phyloP scores from a whole-genome alignment of 352 stramenopile species.

The Lagenidium sp. region DNA sequence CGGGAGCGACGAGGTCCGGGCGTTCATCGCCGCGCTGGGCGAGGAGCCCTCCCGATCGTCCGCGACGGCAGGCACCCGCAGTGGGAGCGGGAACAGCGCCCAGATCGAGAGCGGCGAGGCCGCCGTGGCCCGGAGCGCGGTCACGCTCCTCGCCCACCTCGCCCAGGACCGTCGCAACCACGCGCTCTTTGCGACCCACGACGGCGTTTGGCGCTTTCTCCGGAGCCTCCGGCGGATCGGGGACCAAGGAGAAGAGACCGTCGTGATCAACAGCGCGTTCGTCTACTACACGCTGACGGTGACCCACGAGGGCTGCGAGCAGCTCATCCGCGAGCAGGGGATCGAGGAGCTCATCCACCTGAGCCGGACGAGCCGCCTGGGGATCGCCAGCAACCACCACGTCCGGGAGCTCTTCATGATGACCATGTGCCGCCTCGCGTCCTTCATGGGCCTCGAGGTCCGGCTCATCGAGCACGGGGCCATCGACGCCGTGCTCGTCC shows the following conservation, averaged over 20 bases:
- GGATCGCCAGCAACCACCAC: slow-evolving; percentile 21
- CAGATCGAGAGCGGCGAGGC: background rate
- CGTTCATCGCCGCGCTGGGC: slow-evolving; percentile 31
- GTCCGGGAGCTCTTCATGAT: slow-evolving; percentile 70
- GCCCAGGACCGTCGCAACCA: slow-evolving; percentile 49
- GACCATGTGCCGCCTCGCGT: slow-evolving; percentile 56
- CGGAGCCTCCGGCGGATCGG: slow-evolving; percentile 32
- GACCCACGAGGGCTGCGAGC: slow-evolving; percentile 59
- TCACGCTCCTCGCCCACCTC: slow-evolving; percentile 55
- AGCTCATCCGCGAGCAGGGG: slow-evolving; percentile 57
- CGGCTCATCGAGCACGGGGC: slow-evolving; percentile 64
- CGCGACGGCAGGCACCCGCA: too few relatives aligned
- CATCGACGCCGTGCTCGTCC: slow-evolving; percentile 58
- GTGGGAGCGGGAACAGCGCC: background rate
- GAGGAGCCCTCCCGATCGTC: too few relatives aligned
- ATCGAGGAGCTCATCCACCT: slow-evolving; percentile 70
- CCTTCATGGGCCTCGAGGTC: slow-evolving; percentile 48
- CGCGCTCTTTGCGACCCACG: slow-evolving; percentile 34
- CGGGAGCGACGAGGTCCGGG: slow-evolving; percentile 41
- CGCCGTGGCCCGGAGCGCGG: slow-evolving; percentile 24
- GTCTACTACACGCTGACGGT: slow-evolving; percentile 58
- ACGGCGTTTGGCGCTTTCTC: slow-evolving; percentile 50
- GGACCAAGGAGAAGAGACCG: slow-evolving; percentile 18
- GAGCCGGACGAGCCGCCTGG: slow-evolving; percentile 25
- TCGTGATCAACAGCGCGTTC: slow-evolving; percentile 60